Evolutionary conservation across 2,329 filamentous ascomycete genomes (phyloP), one percentile per base, ranked within the genome.

Genomic region (Aureobasidium sp.): DNA sequence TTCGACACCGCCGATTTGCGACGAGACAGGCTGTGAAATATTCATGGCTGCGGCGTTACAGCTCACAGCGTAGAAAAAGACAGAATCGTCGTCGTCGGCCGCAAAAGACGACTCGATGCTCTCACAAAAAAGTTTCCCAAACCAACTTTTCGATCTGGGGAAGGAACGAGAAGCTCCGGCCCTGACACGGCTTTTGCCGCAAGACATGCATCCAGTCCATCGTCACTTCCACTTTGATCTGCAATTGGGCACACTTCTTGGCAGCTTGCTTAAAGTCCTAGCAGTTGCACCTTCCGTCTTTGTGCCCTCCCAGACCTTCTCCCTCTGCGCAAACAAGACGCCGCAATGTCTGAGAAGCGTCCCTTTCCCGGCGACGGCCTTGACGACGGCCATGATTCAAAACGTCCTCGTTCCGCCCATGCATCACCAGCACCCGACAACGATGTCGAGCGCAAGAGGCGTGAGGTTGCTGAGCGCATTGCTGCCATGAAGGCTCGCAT

Each of bases 1-100:
- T 68, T 94, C 88, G 65, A 98, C 88, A 67, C 85, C 85, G 68
- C 85, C 81, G 64, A 98, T 86, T 66, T 84, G 78, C 64, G 90
- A 94, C 59, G 86, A 79, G 58, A 95, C 80, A 39, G 93, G 90
- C 66, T 90, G 87, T 11, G 74, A 74, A 50, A 70, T 69, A 57
- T 77, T 77, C 67, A 69, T 69, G 16, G 22, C 57, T 57, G 53
- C 29, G 30, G 22, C 16, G 30, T 37, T 27, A 11, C 14, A 21
- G 30, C 45, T 45, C 53, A 57, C 56, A 57, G 56, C 56, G 55
- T 44, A 39, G 37, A 48, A 30, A 30, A 48, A 48, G 22, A 37
- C 22, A 38, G 21, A 22, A 27, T 41, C 37, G 35, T 41, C 37
- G 35, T 49, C 37, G 37, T 38, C 45, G 45, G 45, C 45, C 45